These are phyloP conservation scores for Fusarium sp. DNA, from an alignment of 2,329 filamentous ascomycete species.

Conservation along the genomic window DNA sequence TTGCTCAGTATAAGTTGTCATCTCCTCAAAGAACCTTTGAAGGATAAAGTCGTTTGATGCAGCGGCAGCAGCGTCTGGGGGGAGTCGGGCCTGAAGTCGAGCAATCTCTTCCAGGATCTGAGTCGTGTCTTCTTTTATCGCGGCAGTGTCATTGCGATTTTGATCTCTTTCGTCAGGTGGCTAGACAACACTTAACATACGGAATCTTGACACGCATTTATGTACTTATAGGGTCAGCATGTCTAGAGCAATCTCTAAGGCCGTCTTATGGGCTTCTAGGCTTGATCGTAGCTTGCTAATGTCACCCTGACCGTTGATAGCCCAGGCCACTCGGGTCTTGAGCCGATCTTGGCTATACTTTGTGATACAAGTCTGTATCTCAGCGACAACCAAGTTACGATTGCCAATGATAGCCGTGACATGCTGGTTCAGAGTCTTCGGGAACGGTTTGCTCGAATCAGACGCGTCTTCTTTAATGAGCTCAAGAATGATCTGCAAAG, in stretches of 20 bases:
- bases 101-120: constrained; percentile 16
- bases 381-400: neutral
- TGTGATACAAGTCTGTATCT: constrained; percentile 7
- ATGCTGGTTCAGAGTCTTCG: constrained; percentile 5
- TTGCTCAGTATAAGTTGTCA: constrained; percentile 18
- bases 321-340: constrained; percentile 10
- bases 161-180: neutral
- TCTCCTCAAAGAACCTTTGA: constrained; percentile 14
- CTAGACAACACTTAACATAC: neutral
- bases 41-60: constrained; percentile 10
- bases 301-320: constrained; percentile 6
- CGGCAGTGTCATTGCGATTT: constrained; percentile 4
- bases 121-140: constrained; percentile 3
- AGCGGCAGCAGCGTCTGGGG: neutral
- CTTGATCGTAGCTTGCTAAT: constrained; percentile 15
- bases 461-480: constrained; percentile 9
- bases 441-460: neutral
- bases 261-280: constrained; percentile 22
- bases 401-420: constrained; percentile 1
- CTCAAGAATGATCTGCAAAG: constrained; percentile 9
- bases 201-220: neutral
- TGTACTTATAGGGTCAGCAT: constrained; percentile 5
- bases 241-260: constrained; percentile 14
- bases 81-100: constrained; percentile 4
- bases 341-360: constrained; percentile 2